Conservation (phyloP, 1,284 basidiomycete species). For the Takashimella tepidaria region DNA sequence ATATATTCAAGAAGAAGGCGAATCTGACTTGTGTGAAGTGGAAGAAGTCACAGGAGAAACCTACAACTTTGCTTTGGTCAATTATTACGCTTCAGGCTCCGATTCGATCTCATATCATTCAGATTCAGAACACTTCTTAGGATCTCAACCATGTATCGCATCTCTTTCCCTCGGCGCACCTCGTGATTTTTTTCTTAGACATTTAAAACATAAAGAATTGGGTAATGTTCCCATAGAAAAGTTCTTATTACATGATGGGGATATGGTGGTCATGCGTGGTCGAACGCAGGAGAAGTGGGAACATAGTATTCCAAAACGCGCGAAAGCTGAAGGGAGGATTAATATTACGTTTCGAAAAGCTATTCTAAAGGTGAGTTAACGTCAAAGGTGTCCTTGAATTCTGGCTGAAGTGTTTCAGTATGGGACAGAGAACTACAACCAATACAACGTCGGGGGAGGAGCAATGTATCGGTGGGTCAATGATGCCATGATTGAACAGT, state of each 20-base stretch:
- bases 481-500: conserved; percentile 24
- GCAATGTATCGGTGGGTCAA: conserved; percentile 26
- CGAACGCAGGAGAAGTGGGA: conserved; percentile 45
- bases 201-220: conserved; percentile 30
- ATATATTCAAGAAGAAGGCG: no score
- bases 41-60: conserved; percentile 34
- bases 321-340: conserved; percentile 40
- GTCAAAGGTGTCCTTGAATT: no score
- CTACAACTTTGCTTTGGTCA: conserved; percentile 42
- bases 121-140: conserved; percentile 47
- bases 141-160: conserved; percentile 44
- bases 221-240: conserved; percentile 32
- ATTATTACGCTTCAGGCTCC: conserved; percentile 45
- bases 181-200: conserved; percentile 44
- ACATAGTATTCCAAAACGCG: conserved; percentile 46
- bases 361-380: conserved; percentile 18
- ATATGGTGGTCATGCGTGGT: conserved; percentile 47
- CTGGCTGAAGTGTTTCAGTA: conserved; percentile 5
- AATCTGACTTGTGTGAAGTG: no score
- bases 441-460: conserved; percentile 37
- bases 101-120: conserved; percentile 47
- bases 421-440: conserved; percentile 43
- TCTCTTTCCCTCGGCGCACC: conserved; percentile 41
- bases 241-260: conserved; percentile 38
- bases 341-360: conserved; percentile 48